Conservation (phyloP, 2,329 filamentous ascomycete genomes). For the Chrysosporium queenslandicum region DNA sequence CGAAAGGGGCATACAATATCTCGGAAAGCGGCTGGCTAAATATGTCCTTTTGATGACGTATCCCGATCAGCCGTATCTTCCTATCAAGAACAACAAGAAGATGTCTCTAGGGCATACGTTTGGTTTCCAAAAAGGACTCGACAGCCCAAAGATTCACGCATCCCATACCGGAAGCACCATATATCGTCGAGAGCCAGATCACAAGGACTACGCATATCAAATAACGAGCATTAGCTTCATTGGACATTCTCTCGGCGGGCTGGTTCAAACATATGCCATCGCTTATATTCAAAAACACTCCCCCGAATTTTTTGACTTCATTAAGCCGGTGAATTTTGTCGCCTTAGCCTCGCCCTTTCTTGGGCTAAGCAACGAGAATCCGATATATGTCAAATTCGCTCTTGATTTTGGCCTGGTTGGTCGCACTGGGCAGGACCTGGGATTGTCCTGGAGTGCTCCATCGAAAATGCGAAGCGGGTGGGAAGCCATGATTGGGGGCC, state of each 20-base stretch:
- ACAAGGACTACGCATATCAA: constrained; percentile 52
- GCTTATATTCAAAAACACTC: constrained; percentile 96
- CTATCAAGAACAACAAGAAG: constrained; percentile 47
- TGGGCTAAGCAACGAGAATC: constrained; percentile 93
- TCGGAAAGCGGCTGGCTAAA: constrained; percentile 87
- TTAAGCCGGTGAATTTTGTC: constrained; percentile 84
- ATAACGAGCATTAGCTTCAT: constrained; percentile 95
- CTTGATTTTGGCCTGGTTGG: constrained; percentile 93
- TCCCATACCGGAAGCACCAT: constrained; percentile 46
- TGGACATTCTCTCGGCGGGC: constrained; percentile 78
- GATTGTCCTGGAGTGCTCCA: constrained; percentile 85
- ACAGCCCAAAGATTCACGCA: constrained; percentile 34
- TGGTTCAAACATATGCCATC: constrained; percentile 87
- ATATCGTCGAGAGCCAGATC: constrained; percentile 38
- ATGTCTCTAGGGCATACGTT: constrained; percentile 1
- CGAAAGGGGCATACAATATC: constrained; percentile 90
- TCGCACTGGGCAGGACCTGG: constrained; percentile 89
- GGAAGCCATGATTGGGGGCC: constrained; percentile 74
- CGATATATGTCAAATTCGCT: constrained; percentile 92
- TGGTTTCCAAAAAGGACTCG: constrained; percentile 33
- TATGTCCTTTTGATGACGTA: constrained; percentile 85
- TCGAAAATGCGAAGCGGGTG: constrained; percentile 76
- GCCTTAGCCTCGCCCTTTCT: constrained; percentile 77
- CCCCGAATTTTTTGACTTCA: constrained; percentile 75
- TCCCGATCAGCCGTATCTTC: constrained; percentile 81